These are phyloP conservation scores for Fragaria iinumae DNA, from an alignment of 306 rosid species.

Conservation along the genomic window DNA sequence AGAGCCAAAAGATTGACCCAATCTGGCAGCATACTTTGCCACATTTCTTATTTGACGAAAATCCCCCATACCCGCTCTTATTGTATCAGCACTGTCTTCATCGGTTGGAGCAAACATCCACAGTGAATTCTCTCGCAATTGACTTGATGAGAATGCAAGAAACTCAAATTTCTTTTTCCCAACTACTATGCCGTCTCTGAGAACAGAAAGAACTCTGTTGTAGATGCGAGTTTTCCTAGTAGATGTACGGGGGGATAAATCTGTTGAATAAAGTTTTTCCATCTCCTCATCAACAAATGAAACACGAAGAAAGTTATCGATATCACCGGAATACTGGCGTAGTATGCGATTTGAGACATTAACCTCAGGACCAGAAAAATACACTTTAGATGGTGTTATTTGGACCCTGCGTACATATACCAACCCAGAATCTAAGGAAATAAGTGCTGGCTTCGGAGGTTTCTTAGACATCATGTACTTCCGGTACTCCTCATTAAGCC, in stretches of 20 bases:
- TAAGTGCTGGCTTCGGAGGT: constrained; percentile 42
- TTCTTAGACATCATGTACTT: constrained; percentile 30
- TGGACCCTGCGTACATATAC: constrained; percentile 71
- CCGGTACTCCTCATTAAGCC: constrained; percentile 55
- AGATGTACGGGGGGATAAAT: constrained; percentile 56
- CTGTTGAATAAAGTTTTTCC: constrained; percentile 56
- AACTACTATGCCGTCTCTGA: constrained; percentile 58
- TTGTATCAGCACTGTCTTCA: constrained; percentile 39
- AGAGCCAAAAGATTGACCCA: constrained; percentile 91
- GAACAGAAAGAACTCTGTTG: constrained; percentile 56
- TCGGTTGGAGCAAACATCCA: constrained; percentile 86
- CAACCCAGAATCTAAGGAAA: constrained; percentile 64
- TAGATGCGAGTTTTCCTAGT: constrained; percentile 56
- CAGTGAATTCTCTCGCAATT: constrained; percentile 65
- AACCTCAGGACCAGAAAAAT: constrained; percentile 70
- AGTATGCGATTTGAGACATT: constrained; percentile 86
- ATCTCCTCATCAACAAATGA: constrained; percentile 92
- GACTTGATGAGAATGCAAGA: constrained; percentile 92
- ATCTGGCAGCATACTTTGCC: constrained; percentile 90
- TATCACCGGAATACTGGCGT: constrained; percentile 38
- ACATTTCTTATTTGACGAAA: constrained; percentile 68
- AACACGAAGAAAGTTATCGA: constrained; percentile 71
- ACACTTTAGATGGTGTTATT: constrained; percentile 68
- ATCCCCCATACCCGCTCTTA: constrained; percentile 72
- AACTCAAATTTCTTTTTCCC: constrained; percentile 76